Percentiles rank a stretch among this genome's conserved stretches.
phyloP scores from a whole-genome alignment of 2,329 filamentous ascomycete genomes.

The Fusarium zealandicum region DNA sequence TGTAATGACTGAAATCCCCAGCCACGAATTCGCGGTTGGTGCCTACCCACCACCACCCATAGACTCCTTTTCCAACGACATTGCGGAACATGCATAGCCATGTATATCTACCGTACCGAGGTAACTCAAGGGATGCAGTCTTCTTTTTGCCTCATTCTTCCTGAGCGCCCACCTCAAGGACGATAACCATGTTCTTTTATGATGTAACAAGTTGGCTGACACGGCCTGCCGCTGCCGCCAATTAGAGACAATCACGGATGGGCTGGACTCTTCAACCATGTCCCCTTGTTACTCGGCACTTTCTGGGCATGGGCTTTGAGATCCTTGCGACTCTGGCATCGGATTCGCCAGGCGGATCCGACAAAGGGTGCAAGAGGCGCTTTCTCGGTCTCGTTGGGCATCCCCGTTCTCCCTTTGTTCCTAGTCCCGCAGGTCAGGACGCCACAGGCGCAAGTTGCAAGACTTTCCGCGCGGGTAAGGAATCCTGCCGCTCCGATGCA shows the following conservation, averaged over 20 bases:
- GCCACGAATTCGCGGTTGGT: slow-evolving; percentile 12
- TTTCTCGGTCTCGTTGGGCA: no score
- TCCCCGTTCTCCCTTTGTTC: slow-evolving; percentile 21
- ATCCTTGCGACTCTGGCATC: no score
- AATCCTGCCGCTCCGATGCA: background rate
- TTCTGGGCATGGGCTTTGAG: no score
- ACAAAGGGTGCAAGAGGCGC: no score
- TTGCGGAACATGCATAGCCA: no score
- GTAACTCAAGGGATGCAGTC: background rate
- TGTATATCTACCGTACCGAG: background rate
- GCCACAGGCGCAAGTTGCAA: slow-evolving; percentile 22
- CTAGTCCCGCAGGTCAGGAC: slow-evolving; percentile 13
- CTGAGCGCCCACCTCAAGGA: background rate
- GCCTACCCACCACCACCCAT: slow-evolving; percentile 6
- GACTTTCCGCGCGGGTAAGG: slow-evolving; percentile 5
- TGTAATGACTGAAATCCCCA: slow-evolving; percentile 1
- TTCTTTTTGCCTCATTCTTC: background rate
- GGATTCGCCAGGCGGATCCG: no score
- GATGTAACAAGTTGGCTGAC: background rate
- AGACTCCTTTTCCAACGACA: background rate
- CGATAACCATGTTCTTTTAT: background rate
- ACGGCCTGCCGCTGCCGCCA: slow-evolving; percentile 14
- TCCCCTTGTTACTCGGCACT: no score
- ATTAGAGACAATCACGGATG: background rate
- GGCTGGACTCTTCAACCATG: no score